These are phyloP conservation scores for Phytophthora melonis DNA, from an alignment of 352 stramenopile species.

Conservation along the genomic window DNA sequence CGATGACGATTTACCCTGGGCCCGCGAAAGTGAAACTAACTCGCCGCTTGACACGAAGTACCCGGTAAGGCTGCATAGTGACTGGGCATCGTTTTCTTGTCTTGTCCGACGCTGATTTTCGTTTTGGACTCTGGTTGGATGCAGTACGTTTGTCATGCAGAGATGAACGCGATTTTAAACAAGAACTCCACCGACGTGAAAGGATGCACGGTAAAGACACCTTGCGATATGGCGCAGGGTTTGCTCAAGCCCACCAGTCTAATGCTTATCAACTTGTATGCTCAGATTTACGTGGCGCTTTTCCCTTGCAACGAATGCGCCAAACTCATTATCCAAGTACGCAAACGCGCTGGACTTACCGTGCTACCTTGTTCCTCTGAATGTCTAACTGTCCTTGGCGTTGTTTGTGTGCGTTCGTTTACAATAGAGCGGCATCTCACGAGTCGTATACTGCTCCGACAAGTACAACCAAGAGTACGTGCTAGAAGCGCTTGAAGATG, in stretches of 20 bases:
- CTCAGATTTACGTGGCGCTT: constrained; percentile 97
- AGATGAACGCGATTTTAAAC: constrained; percentile 99
- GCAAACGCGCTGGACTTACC: background rate
- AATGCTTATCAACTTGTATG: background rate
- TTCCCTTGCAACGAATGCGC: constrained; percentile 99
- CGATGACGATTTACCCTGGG: constrained; percentile 97
- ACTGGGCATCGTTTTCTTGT: background rate
- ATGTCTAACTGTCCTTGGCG: background rate
- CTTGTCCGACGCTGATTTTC: background rate
- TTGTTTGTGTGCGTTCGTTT: background rate
- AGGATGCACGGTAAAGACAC: constrained; percentile 80
- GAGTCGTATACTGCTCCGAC: constrained; percentile 97
- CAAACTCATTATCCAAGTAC: constrained; percentile 98
- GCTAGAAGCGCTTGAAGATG: background rate
- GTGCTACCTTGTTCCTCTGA: background rate
- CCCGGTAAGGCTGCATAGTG: constrained; percentile 55
- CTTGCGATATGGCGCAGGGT: background rate
- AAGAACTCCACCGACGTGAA: constrained; percentile 96
- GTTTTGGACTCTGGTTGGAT: constrained; percentile 1
- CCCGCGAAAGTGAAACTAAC: constrained; percentile 63
- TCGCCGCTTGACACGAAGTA: constrained; percentile 96
- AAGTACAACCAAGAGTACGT: constrained; percentile 93
- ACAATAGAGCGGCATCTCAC: constrained; percentile 96
- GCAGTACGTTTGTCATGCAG: constrained; percentile 98
- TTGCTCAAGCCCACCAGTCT: background rate